Base-by-base conservation (phyloP, 164 flowering plant genomes). In the Tetracentron sinense region DNA sequence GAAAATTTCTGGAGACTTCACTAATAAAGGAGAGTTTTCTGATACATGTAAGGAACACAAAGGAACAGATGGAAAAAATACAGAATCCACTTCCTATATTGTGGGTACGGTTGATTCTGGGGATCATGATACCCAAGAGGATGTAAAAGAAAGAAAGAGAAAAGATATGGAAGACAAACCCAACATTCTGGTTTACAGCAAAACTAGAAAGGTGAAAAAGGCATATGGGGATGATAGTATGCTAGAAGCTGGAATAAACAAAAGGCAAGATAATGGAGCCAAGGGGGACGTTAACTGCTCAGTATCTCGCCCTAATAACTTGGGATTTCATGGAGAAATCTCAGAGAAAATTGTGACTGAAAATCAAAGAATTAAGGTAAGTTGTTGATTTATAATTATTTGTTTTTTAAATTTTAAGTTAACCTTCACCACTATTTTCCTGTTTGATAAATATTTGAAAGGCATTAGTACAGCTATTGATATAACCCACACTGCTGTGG, bases 321-420 rank as follows among this genome's bases (percentile, higher is more conserved):
- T 51, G 42, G 59, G 30, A 22, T 25, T 56, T 25, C 20, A 33
- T 56, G 42, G 51, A 42, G 69, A 69, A 22, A 54, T 72, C 8
- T 44, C 46, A n/a, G 59, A 57, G 35, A 63, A 60, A 54, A 38
- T 26, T 25, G 33, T 59, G 49, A 22, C 42, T 68, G 63, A 33
- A 54, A 38, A 58, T 29, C 60, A 62, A 54, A 65, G 44, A 72
- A 60, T 55, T 29, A 68, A 72, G 82, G 79, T 73, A 67, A n/a
- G 3, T 23, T 47, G 58, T 31, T 55, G 19, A 22, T 52, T 59
- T 62, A 17, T 35, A 4, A 15, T 56, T 56, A 23, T 53, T 46
- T 21, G 50, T 42, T 47, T 7, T 49, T 17, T 28, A 3, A 26
- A 21, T 7, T 15, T 62, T 54, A 28, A 20, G 7, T 55, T 54